These are phyloP conservation scores for Coemansia aciculifera DNA, from an alignment of 192 early-diverging fungal genomes.

Conservation along the genomic window DNA sequence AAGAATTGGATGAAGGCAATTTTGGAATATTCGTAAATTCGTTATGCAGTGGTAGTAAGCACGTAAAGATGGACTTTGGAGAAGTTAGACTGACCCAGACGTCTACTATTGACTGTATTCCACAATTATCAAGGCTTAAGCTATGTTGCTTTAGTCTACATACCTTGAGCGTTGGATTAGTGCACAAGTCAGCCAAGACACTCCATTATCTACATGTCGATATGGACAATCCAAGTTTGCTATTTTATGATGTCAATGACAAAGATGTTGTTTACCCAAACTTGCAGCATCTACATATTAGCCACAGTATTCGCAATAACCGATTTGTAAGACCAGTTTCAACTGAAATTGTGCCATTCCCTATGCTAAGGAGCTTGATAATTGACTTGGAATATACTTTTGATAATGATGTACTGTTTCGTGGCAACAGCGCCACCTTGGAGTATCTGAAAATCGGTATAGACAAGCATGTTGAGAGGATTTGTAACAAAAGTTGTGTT, in stretches of 20 bases:
- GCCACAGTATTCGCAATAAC: too few species aligned
- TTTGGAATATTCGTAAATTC: background rate
- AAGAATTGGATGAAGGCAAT: background rate
- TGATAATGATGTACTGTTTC: slow-evolving; percentile 6
- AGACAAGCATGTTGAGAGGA: background rate
- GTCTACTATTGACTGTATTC: background rate
- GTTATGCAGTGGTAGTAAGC: background rate
- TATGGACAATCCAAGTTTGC: background rate
- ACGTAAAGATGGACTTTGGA: background rate
- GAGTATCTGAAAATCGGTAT: background rate
- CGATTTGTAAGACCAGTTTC: background rate
- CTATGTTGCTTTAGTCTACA: background rate
- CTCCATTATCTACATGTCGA: background rate
- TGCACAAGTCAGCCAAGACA: background rate
- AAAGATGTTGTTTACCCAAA: background rate
- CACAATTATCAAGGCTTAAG: background rate
- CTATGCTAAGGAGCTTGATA: background rate
- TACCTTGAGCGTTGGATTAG: background rate
- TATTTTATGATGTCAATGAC: background rate
- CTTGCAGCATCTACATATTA: background rate
- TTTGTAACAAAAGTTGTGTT: background rate
- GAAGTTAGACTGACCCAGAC: background rate
- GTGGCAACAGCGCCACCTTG: slow-evolving; percentile 7
- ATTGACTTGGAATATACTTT: background rate
- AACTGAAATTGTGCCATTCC: background rate